A percentile compares a stretch with the other conserved stretches of the same genome.
These are phyloP conservation scores for Trichophyton verrucosum DNA, from an alignment of 2,329 filamentous ascomycete species.

Conservation along the genomic window DNA sequence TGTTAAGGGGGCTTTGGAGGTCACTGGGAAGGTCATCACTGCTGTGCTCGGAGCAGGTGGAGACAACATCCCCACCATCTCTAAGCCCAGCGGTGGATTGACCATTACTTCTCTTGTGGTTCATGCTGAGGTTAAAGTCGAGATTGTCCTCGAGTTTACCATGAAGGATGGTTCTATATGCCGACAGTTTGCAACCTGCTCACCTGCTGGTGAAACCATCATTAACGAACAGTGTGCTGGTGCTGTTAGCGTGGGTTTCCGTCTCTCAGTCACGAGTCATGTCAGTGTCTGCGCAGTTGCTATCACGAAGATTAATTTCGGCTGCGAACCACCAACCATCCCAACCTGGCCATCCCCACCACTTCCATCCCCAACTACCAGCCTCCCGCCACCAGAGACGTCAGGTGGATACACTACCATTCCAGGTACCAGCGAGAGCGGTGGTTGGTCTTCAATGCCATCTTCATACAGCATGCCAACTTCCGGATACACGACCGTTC, in stretches of 20 bases:
- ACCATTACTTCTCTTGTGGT: slow-evolving; percentile 66
- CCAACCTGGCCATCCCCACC: slow-evolving; percentile 55
- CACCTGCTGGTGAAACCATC: slow-evolving; percentile 7
- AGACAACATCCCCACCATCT: slow-evolving; percentile 48
- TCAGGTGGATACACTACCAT: background rate
- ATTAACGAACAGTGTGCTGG: slow-evolving; percentile 81
- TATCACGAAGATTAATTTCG: slow-evolving; percentile 62
- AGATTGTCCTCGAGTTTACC: slow-evolving; percentile 73
- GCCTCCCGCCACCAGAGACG: slow-evolving; percentile 31
- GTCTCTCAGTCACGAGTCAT: slow-evolving; percentile 42
- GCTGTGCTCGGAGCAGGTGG: slow-evolving; percentile 36
- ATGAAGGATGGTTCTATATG: slow-evolving; percentile 75
- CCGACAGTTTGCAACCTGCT: slow-evolving; percentile 60
- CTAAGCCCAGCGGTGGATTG: slow-evolving; percentile 47
- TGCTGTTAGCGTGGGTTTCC: slow-evolving; percentile 66
- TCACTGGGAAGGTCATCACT: slow-evolving; percentile 46
- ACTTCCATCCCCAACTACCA: no score
- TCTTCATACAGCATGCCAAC: slow-evolving; percentile 41
- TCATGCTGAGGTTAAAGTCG: slow-evolving; percentile 59
- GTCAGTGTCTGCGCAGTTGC: slow-evolving; percentile 56
- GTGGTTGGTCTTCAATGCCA: slow-evolving; percentile 16
- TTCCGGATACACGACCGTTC: slow-evolving; percentile 16
- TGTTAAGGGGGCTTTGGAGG: no score
- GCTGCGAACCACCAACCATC: slow-evolving; percentile 42
- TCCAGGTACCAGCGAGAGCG: slow-evolving; percentile 27